These are phyloP conservation scores for Quercus gilva DNA, from an alignment of 306 rosid species.

Conservation along the genomic window DNA sequence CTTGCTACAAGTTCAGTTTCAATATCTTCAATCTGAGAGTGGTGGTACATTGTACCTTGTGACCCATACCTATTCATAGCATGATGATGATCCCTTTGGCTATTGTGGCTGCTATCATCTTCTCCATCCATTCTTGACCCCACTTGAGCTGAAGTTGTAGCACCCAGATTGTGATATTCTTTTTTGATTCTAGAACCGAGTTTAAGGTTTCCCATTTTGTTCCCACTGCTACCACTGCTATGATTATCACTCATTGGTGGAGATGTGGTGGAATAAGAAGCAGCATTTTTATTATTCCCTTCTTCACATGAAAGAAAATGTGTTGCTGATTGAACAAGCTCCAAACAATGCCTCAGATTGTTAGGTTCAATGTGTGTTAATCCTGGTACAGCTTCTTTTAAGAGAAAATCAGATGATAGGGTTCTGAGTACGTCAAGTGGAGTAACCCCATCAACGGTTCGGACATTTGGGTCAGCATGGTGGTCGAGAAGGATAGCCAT, in stretches of 20 bases:
- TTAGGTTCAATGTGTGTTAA: constrained; percentile 86
- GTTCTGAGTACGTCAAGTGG: constrained; percentile 88
- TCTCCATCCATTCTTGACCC: constrained; percentile 49
- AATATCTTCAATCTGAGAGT: background rate
- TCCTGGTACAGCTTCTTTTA: constrained; percentile 97
- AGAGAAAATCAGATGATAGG: constrained; percentile 95
- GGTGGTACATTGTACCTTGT: constrained; percentile 67
- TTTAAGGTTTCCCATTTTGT: constrained; percentile 52
- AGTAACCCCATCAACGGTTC: constrained; percentile 70
- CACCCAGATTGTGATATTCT: constrained; percentile 92
- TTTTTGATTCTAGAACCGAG: constrained; percentile 77
- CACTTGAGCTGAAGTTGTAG: constrained; percentile 42
- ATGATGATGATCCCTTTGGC: constrained; percentile 29
- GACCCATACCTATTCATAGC: constrained; percentile 38
- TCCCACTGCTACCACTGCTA: constrained; percentile 35
- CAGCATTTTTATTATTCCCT: constrained; percentile 46
- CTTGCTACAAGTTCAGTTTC: background rate
- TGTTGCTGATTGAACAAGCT: constrained; percentile 64
- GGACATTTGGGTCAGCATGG: constrained; percentile 92
- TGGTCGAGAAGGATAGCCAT: constrained; percentile 92
- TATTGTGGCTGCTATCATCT: constrained; percentile 22
- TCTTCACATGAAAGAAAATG: constrained; percentile 84
- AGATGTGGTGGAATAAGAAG: constrained; percentile 44
- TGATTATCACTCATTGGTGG: constrained; percentile 67
- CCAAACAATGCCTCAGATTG: constrained; percentile 81